A percentile compares a stretch with the other conserved stretches of the same genome.
phyloP scores from a whole-genome alignment of 2,329 filamentous ascomycete genomes.

The Arthrobotrys musiformis region DNA sequence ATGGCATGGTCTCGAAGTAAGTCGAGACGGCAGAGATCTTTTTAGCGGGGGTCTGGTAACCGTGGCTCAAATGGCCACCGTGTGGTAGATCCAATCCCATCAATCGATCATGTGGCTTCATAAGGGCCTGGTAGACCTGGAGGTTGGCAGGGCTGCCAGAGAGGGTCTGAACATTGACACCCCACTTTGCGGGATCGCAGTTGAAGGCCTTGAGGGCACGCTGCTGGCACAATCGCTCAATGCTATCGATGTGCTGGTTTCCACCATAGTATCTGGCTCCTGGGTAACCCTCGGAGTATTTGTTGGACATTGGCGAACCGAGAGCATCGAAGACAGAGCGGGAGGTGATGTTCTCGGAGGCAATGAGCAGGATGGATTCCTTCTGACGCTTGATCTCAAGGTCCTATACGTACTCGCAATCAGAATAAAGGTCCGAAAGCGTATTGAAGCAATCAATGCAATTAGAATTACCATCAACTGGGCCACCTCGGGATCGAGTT shows the following conservation, averaged over 20 bases:
- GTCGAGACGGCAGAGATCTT: constrained; percentile 99
- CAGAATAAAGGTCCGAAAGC: constrained; percentile 12
- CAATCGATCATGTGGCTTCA: constrained; percentile 92
- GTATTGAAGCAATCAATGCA: not conserved
- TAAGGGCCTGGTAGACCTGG: constrained; percentile 97
- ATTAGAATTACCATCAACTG: constrained; percentile 83
- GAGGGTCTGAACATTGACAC: constrained; percentile 96
- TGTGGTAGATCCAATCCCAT: constrained; percentile 97
- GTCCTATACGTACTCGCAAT: constrained; percentile 69
- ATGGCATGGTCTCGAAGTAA: constrained; percentile 99
- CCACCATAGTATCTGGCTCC: constrained; percentile 98
- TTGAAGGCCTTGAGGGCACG: constrained; percentile 92
- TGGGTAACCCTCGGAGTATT: constrained; percentile 99
- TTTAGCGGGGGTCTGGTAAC: constrained; percentile 93
- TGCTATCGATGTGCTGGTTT: constrained; percentile 97
- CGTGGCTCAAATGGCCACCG: constrained; percentile 93
- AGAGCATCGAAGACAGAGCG: constrained; percentile 97
- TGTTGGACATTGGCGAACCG: constrained; percentile 95
- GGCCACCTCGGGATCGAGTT: constrained; percentile 92
- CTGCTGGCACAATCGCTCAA: constrained; percentile 93
- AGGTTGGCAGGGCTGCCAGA: constrained; percentile 95
- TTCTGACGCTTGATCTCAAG: constrained; percentile 95
- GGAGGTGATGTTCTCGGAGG: constrained; percentile 99
- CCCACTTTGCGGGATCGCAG: constrained; percentile 88
- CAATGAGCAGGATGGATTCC: constrained; percentile 98